A percentile compares a stretch with the other conserved stretches of the same genome.
Conservation (phyloP, 2,329 filamentous ascomycete genomes). For the Scedosporium apiospermum region DNA sequence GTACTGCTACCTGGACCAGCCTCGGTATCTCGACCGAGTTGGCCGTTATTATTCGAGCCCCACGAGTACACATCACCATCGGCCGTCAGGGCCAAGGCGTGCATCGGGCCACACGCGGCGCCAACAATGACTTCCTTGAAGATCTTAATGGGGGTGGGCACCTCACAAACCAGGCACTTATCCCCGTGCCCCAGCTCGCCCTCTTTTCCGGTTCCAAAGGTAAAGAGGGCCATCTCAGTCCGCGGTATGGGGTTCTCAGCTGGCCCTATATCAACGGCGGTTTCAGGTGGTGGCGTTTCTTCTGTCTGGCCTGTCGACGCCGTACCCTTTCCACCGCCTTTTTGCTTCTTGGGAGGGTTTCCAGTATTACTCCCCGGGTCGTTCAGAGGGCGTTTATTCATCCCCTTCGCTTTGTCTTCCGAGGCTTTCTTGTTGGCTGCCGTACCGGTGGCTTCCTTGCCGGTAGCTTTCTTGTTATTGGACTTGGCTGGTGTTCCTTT, state of each 20-base stretch:
- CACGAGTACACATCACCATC: neutral
- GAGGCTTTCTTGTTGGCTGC: no score
- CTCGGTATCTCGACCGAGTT: constrained; percentile 40
- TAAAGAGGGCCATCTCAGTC: neutral
- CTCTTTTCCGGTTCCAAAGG: neutral
- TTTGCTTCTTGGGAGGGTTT: no score
- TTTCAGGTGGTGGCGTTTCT: no score
- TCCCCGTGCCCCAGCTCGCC: neutral
- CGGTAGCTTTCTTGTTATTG: no score
- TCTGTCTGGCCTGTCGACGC: no score
- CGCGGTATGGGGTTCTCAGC: neutral
- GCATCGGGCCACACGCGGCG: neutral
- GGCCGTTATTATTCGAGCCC: neutral
- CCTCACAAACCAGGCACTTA: neutral
- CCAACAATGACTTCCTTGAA: neutral
- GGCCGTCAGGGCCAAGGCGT: neutral
- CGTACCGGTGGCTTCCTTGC: no score
- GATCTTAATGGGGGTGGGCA: neutral
- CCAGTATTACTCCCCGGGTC: no score
- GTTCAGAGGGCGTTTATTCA: no score
- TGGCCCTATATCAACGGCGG: no score
- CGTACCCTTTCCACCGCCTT: no score
- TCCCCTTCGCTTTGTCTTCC: no score
- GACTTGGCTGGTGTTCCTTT: no score
- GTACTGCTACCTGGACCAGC: constrained; percentile 56